phyloP scores from a whole-genome alignment of 106 monocot species.

The Apostasia shenzhenica region DNA sequence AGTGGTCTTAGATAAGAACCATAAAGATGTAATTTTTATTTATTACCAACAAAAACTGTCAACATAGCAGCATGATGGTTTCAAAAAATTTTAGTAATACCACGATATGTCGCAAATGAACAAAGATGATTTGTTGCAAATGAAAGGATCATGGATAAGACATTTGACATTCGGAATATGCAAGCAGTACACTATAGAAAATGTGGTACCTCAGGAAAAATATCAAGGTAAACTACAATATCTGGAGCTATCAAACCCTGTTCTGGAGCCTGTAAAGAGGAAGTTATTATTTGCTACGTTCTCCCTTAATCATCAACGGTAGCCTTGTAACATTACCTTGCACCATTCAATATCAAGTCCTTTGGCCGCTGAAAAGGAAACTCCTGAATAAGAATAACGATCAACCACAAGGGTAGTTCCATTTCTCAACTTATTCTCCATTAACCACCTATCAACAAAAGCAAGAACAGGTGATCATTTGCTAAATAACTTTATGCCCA shows the following conservation, averaged over 20 bases:
- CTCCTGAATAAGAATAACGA: constrained; percentile 94
- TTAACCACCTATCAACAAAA: constrained; percentile 42
- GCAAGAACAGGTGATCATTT: too few relatives aligned
- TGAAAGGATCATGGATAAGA: too few relatives aligned
- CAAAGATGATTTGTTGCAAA: too few relatives aligned
- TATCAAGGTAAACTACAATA: constrained; percentile 80
- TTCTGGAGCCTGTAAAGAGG: constrained; percentile 69
- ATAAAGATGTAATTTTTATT: too few relatives aligned
- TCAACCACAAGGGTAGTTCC: constrained; percentile 83
- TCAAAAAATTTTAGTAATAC: too few relatives aligned
- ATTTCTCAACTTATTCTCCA: constrained; percentile 78
- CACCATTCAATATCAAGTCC: constrained; percentile 91
- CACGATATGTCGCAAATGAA: too few relatives aligned
- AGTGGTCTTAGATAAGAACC: background rate
- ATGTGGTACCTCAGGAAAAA: constrained; percentile 66
- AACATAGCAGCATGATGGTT: too few relatives aligned
- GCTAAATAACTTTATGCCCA: too few relatives aligned
- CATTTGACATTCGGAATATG: too few relatives aligned
- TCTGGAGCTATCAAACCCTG: constrained; percentile 87
- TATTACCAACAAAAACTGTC: too few relatives aligned
- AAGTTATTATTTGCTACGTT: background rate
- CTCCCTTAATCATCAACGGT: background rate
- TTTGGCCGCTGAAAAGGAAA: constrained; percentile 94
- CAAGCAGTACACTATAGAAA: too few relatives aligned
- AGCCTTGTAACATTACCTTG: constrained; percentile 44